Evolutionary conservation across 176 grass and related monocot species (phyloP).

Genomic region (Carex littledalei): DNA sequence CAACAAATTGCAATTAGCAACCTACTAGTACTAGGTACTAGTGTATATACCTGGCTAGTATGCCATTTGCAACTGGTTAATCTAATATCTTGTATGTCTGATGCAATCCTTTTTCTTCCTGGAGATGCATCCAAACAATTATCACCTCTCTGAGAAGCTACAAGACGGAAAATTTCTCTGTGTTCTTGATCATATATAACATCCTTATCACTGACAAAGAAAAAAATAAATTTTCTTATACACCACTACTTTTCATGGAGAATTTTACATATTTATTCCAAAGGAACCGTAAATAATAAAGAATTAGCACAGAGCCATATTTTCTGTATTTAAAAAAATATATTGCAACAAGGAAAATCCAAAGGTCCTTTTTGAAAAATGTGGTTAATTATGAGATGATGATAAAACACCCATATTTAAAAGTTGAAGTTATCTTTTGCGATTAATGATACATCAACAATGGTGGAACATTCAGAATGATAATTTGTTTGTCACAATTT

Average conservation of each 20-base stretch:
- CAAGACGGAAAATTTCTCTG: slow-evolving; percentile 44
- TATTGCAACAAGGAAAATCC: slow-evolving; percentile 13
- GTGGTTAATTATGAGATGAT: background rate
- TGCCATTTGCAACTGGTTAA: slow-evolving; percentile 68
- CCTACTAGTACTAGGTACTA: background rate
- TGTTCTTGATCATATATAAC: slow-evolving; percentile 28
- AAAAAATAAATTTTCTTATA: slow-evolving; percentile 12
- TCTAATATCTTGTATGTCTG: slow-evolving; percentile 25
- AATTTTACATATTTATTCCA: background rate
- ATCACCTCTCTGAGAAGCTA: slow-evolving; percentile 7
- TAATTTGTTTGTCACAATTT: background rate
- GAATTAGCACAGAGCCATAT: background rate
- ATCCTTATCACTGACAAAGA: slow-evolving; percentile 33
- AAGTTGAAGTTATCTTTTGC: background rate
- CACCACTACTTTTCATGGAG: background rate
- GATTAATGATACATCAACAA: background rate
- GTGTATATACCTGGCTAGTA: slow-evolving; percentile 51
- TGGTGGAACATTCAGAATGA: background rate
- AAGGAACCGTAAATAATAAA: background rate
- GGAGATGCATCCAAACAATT: slow-evolving; percentile 65
- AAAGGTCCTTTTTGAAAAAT: background rate
- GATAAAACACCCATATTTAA: background rate
- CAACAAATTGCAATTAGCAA: background rate
- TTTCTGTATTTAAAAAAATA: background rate
- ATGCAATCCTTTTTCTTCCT: slow-evolving; percentile 30